phyloP scores from a whole-genome alignment of 306 rosid species.

The Trichosanthes cucumerina region DNA sequence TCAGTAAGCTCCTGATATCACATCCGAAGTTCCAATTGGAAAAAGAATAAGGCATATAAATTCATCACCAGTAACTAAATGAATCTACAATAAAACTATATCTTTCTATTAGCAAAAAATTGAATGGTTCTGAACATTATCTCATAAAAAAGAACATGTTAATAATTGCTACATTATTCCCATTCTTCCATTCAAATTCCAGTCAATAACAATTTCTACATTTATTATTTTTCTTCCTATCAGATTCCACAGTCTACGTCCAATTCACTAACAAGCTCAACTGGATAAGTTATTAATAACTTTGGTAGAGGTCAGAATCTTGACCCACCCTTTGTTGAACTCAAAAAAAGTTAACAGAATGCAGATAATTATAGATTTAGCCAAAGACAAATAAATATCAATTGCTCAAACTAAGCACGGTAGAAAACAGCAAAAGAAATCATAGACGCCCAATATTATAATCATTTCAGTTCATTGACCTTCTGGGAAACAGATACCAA shows the following conservation, averaged over 20 bases:
- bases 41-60: neutral
- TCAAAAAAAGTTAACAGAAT: neutral
- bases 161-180: too few species aligned
- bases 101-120: neutral
- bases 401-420: neutral
- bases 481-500: constrained; percentile 4
- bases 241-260: neutral
- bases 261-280: too few species aligned
- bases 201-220: too few species aligned
- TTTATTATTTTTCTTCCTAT: neutral
- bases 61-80: too few species aligned
- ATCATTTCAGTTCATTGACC: neutral
- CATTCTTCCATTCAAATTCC: too few species aligned
- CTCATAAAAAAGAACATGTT: neutral
- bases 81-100: neutral
- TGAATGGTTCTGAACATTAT: neutral
- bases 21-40: neutral
- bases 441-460: neutral
- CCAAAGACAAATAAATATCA: neutral
- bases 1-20: neutral
- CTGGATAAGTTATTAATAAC: too few species aligned
- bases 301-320: too few species aligned
- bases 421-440: neutral
- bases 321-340: too few species aligned
- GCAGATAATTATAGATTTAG: neutral